These are phyloP conservation scores for Ogataea wickerhamii DNA, from an alignment of 805 yeast genomes.

Conservation along the genomic window DNA sequence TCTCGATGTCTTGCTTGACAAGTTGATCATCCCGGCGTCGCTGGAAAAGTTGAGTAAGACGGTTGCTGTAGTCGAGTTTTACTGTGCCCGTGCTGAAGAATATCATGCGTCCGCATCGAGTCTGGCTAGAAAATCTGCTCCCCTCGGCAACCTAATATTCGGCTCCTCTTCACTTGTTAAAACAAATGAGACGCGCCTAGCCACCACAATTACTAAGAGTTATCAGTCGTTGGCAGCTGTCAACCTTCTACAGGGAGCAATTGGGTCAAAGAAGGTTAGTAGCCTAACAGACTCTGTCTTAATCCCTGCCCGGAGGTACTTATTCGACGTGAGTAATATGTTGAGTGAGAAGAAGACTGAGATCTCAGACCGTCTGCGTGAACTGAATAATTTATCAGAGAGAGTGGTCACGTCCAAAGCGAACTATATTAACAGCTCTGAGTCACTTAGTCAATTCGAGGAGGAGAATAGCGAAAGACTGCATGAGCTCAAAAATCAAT, in stretches of 20 bases:
- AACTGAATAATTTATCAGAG: conserved; percentile 2
- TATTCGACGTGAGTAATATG: conserved; percentile 7
- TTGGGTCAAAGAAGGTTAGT: conserved; percentile 4
- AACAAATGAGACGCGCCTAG: not conserved
- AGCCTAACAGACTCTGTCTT: conserved; percentile 6
- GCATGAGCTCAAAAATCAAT: not conserved
- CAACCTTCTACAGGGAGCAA: conserved; percentile 12
- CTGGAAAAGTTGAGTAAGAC: conserved; percentile 8
- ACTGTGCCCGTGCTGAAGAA: conserved; percentile 4
- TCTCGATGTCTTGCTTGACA: conserved; percentile 12
- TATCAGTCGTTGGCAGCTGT: conserved; percentile 9
- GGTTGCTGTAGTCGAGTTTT: conserved; percentile 14
- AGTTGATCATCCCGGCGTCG: conserved; percentile 9
- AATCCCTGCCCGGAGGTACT: conserved; percentile 14
- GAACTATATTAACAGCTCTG: conserved; percentile 14
- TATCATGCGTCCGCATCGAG: conserved; percentile 5
- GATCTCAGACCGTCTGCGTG: not conserved
- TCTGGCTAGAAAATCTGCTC: not conserved
- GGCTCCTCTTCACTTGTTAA: not conserved
- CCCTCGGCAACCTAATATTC: not conserved
- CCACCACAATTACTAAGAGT: conserved; percentile 8
- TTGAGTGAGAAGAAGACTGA: conserved; percentile 5
- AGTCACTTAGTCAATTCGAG: conserved; percentile 16
- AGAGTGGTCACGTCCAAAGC: conserved; percentile 2
- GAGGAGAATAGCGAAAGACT: conserved; percentile 8